Base-by-base conservation (phyloP, 257 asterid species). In the Sherardia arvensis region DNA sequence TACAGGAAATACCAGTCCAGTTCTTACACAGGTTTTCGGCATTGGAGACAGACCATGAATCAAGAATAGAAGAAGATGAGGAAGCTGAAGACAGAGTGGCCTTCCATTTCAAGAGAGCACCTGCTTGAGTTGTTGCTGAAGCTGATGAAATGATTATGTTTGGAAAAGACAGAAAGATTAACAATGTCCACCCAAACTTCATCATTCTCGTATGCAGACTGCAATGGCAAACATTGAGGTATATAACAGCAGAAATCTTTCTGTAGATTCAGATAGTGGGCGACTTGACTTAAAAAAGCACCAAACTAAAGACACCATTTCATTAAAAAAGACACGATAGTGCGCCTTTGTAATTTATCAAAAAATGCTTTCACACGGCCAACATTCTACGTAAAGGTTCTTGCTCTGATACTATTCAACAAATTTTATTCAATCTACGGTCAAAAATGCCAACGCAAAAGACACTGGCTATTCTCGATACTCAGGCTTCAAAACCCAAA, bases 401-500 rank as follows among this genome's bases (percentile, higher is more conserved):
- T n/a, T n/a, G n/a, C n/a, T n/a, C n/a, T n/a, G n/a, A n/a, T n/a
- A n/a, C n/a, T n/a, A n/a, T n/a, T n/a, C n/a, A n/a, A n/a, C n/a
- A n/a, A n/a, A n/a, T n/a, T n/a, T n/a, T n/a, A n/a, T n/a, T 3
- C 51, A 43, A 43, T 43, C 51, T 43, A 15, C 51, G 17, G 7
- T 34, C 10, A 62, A 6, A 1, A 30, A 14, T 20, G 14, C 30
- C 59, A 10, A 23, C 12, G 59, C 17, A 12, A 21, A 38, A 36
- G 54, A 32, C 34, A 23, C 8, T 3, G 34, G 78, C 60, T 78
- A 84, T 57, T 81, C 89, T 38, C 63, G 73, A 72, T 87, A 85
- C 48, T 89, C 97, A 0, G 83, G 81, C 78, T 87, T 92, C 71
- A 92, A 74, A 74, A 83, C 79, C 99, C 99, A 92, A 70, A 62